Evolutionary conservation across 163 green algal species (phyloP).

Genomic region (Trebouxiophyceae sp.): DNA sequence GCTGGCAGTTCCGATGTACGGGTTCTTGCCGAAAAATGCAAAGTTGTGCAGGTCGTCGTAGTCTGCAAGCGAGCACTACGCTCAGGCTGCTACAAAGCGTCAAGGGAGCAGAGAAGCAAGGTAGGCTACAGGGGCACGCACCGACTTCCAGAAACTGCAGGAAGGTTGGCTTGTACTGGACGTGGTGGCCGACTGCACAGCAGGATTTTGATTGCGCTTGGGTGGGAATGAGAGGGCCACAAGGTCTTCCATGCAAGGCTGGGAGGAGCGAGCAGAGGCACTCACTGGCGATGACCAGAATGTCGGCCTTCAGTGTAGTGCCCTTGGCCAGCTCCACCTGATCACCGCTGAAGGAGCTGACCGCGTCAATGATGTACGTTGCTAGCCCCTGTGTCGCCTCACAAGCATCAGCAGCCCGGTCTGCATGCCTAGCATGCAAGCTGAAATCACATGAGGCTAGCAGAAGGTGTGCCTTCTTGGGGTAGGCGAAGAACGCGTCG

Average conservation of each 20-base stretch:
- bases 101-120: too few relatives aligned
- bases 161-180: conserved; percentile 12
- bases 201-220: too few relatives aligned
- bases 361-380: conserved; percentile 10
- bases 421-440: too few relatives aligned
- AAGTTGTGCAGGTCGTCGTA: conserved; percentile 32
- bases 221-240: too few relatives aligned
- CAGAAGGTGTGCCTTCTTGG: neutral
- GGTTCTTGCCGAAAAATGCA: conserved; percentile 23
- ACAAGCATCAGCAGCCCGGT: too few relatives aligned
- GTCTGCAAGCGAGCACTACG: too few relatives aligned
- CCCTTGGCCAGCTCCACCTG: conserved; percentile 7
- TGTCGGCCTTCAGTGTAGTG: conserved; percentile 3
- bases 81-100: too few relatives aligned
- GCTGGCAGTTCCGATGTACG: conserved; percentile 20
- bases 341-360: conserved; percentile 1
- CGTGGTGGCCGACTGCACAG: conserved; percentile 5
- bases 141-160: conserved; percentile 7
- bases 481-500: conserved; percentile 24
- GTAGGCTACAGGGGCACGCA: too few relatives aligned
- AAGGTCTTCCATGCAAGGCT: too few relatives aligned
- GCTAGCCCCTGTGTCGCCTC: conserved; percentile 3
- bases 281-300: conserved; percentile 22
- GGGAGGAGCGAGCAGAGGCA: too few relatives aligned
- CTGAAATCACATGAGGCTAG: neutral